Conservation (phyloP, 139 green algal genomes). For the Asterochloris sp. region DNA sequence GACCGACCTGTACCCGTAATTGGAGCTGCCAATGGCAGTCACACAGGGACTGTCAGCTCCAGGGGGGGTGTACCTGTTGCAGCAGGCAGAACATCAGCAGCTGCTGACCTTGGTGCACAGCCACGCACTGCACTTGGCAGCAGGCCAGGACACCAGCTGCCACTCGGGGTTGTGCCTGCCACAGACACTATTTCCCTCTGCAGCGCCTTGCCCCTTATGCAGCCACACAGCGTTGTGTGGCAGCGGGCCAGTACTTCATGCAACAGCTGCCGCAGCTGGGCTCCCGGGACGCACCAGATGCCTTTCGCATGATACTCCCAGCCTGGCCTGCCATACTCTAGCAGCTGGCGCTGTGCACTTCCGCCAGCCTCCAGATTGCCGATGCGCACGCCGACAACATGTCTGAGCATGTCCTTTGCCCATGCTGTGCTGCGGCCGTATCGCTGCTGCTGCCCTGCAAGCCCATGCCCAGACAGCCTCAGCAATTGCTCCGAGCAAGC, state of each 20-base stretch:
- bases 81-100: neutral
- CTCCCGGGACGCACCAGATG: conserved; percentile 22
- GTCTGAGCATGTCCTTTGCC: neutral
- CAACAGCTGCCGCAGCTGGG: neutral
- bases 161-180: too few species aligned
- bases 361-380: neutral
- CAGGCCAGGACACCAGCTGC: too few species aligned
- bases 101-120: neutral
- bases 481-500: neutral
- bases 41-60: conserved; percentile 6
- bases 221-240: too few species aligned
- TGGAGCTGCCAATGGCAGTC: conserved; percentile 40
- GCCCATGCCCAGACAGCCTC: neutral
- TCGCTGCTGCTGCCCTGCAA: neutral
- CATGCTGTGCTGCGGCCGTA: neutral
- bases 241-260: neutral
- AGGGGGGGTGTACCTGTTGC: conserved; percentile 2
- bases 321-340: conserved; percentile 28
- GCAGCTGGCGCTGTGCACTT: neutral
- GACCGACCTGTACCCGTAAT: conserved; percentile 40
- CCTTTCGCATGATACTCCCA: conserved; percentile 48
- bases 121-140: too few species aligned
- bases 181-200: too few species aligned
- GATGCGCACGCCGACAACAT: neutral
- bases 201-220: too few species aligned